Evolutionary conservation across 352 stramenopile genomes (phyloP), one percentile per base, ranked within the genome.

Genomic region (Pythium chondricola): DNA sequence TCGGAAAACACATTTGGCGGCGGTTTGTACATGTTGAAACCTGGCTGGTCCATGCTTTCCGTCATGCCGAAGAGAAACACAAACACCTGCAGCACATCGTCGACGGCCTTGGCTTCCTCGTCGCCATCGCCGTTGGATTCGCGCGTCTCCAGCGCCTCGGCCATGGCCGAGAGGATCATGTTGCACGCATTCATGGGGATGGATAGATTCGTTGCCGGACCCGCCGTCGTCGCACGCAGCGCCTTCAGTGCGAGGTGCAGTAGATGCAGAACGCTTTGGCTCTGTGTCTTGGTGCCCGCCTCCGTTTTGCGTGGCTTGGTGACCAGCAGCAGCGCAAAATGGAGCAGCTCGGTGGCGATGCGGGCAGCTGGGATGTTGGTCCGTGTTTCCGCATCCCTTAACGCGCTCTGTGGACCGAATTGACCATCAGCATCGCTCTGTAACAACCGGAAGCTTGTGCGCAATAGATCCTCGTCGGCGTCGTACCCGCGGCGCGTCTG

Each of bases 11-110:
- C 78, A 35, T 91, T 90, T 14, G 79, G 88, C 2, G 77, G 77
- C 6, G 82, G 82, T 17, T 83, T 81, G 54, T 90, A 93, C 52
- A 88, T 72, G 35, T 79, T 70, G 46, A 93, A 93, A 36, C 44
- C 77, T 13, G 71, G 67, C 22, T 40, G 35, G 26, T 24, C 35
- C 1, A 39, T 24, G 26, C 13, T 32, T 2, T 61, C 25, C 22
- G 52, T 40, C 18, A 89, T 68, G 0, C 69, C 74, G 43, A 93
- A 93, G 0, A 93, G 63, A 30, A 74, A 84, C 2, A 71, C 31
- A 17, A 91, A 74, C 26, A 88, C 73, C 33, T 70, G 57, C 37
- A 73, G 74, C 21, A 88, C 76, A 30, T 88, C 75, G 13, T 55
- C 43, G 3, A 89, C 50, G 8, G 61, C 67, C 6, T 40, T 24